These are phyloP conservation scores for Cercophora scortea DNA, from an alignment of 495 filamentous ascomycete genomes.

Conservation along the genomic window DNA sequence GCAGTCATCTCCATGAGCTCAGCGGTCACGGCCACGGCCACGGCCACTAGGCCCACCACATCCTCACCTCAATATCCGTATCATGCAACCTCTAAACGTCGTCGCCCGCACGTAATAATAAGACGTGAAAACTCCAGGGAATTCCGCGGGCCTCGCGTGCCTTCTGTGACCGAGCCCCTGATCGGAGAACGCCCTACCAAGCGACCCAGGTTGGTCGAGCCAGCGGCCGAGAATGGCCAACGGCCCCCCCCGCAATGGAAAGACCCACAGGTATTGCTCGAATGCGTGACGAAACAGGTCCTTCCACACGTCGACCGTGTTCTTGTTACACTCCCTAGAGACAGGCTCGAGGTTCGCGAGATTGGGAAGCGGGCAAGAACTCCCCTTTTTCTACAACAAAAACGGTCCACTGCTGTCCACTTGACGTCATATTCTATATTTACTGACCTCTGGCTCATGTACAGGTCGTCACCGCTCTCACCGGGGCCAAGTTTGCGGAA, in stretches of 20 bases:
- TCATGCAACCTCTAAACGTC: no score
- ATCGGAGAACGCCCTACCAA: background rate
- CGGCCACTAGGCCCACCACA: no score
- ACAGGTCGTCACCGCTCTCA: background rate
- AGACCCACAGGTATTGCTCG: background rate
- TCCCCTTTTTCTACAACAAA: background rate
- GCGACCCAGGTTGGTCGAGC: no score
- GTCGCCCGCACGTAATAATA: background rate
- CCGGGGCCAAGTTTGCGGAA: conserved; percentile 2
- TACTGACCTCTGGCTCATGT: background rate
- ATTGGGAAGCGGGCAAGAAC: conserved; percentile 10
- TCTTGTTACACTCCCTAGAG: background rate
- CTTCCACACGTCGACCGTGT: conserved; percentile 27
- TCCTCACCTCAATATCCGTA: no score
- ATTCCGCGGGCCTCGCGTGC: background rate
- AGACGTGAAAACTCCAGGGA: no score
- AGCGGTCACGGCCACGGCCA: no score
- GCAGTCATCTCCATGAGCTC: no score
- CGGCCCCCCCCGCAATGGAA: background rate
- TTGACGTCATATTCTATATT: background rate
- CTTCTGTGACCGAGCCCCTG: background rate
- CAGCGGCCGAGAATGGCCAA: background rate
- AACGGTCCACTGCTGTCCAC: background rate
- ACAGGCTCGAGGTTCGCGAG: background rate
- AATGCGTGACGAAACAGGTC: conserved; percentile 25